Evolutionary conservation across 306 rosid species (phyloP).

Genomic region (Acmispon strigosus): DNA sequence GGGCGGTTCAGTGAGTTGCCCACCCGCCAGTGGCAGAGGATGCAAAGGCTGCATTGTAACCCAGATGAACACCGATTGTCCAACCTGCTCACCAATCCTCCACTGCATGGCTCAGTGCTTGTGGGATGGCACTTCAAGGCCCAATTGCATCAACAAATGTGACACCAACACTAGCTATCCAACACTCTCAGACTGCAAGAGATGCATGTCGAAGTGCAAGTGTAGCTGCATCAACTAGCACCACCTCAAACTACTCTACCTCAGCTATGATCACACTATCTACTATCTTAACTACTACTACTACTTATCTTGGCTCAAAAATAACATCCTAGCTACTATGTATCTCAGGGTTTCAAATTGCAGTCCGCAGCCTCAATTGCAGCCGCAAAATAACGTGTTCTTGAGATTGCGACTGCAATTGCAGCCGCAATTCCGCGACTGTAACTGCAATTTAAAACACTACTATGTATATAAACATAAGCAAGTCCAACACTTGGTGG

Average conservation of each 20-base stretch:
- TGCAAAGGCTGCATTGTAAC: slow-evolving; percentile 50
- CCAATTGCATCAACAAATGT: slow-evolving; percentile 45
- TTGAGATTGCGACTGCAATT: no score
- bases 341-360: no score
- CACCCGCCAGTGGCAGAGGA: slow-evolving; percentile 25
- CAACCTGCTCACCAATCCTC: slow-evolving; percentile 45
- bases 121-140: slow-evolving; percentile 58
- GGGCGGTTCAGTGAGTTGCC: slow-evolving; percentile 28
- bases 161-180: slow-evolving; percentile 39
- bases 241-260: background rate
- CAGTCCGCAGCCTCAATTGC: no score
- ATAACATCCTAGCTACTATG: no score
- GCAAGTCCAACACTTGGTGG: slow-evolving; percentile 4
- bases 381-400: no score
- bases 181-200: slow-evolving; percentile 58
- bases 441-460: no score
- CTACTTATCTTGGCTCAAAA: background rate
- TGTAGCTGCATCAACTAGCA: slow-evolving; percentile 51
- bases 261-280: background rate
- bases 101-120: slow-evolving; percentile 86
- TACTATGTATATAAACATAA: background rate
- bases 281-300: background rate
- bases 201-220: slow-evolving; percentile 75
- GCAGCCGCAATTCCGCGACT: no score
- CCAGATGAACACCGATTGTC: slow-evolving; percentile 58